These are phyloP conservation scores for Discostella stelligera DNA, from an alignment of 352 stramenopile genomes.

Conservation along the genomic window DNA sequence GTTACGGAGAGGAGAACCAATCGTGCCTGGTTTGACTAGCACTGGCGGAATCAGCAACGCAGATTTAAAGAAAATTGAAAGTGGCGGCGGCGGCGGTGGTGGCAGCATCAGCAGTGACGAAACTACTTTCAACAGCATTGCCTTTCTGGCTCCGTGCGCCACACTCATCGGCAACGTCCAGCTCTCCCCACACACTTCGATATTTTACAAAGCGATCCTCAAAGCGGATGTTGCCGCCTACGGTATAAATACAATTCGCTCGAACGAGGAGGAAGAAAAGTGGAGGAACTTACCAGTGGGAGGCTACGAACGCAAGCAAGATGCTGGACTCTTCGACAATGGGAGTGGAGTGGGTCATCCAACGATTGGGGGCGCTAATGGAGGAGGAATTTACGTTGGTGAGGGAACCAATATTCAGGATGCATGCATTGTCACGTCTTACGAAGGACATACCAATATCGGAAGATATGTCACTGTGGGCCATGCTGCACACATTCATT, in stretches of 20 bases:
- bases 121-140: conserved; percentile 38
- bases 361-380: conserved; percentile 51
- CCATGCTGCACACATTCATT: conserved; percentile 94
- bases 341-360: conserved; percentile 40
- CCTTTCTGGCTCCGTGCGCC: conserved; percentile 94
- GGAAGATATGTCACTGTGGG: conserved; percentile 94
- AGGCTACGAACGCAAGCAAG: conserved; percentile 34
- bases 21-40: conserved; percentile 81
- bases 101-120: neutral
- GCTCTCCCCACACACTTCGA: conserved; percentile 90
- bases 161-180: conserved; percentile 94
- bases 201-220: conserved; percentile 96
- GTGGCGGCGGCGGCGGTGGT: neutral
- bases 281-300: conserved; percentile 42
- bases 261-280: conserved; percentile 22
- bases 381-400: conserved; percentile 87
- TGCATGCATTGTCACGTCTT: conserved; percentile 91
- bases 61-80: neutral
- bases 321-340: conserved; percentile 39
- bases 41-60: neutral
- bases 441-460: conserved; percentile 85
- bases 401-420: conserved; percentile 97
- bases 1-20: conserved; percentile 89
- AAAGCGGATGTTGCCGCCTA: conserved; percentile 79
- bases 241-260: conserved; percentile 40